These are phyloP conservation scores for Cercospora beticola DNA, from an alignment of 2,329 filamentous ascomycete species.

Conservation along the genomic window DNA sequence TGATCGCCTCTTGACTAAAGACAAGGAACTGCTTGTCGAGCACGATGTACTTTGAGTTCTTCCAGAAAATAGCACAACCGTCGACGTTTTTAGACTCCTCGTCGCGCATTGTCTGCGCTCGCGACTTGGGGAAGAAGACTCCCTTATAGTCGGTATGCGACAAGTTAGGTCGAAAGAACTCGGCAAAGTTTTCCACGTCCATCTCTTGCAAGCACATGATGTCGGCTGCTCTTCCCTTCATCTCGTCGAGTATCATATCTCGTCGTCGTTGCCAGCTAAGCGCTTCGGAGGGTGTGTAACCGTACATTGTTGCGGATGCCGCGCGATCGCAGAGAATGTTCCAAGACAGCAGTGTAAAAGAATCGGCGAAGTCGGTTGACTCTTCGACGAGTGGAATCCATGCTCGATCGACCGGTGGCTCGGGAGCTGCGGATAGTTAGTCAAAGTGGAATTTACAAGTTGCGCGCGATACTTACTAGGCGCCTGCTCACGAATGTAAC, in stretches of 20 bases:
- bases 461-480: slow-evolving; percentile 61
- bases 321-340: slow-evolving; percentile 96
- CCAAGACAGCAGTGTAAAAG: slow-evolving; percentile 84
- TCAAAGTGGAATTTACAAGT: neutral
- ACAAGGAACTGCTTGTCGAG: slow-evolving; percentile 94
- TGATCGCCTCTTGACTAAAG: slow-evolving; percentile 88
- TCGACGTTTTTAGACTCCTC: slow-evolving; percentile 88
- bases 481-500: slow-evolving; percentile 77
- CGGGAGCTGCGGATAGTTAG: slow-evolving; percentile 59
- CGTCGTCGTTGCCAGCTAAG: slow-evolving; percentile 85
- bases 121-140: slow-evolving; percentile 85
- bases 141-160: slow-evolving; percentile 89
- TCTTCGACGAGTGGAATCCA: slow-evolving; percentile 70
- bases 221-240: slow-evolving; percentile 76
- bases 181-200: slow-evolving; percentile 85
- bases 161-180: slow-evolving; percentile 83
- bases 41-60: slow-evolving; percentile 87
- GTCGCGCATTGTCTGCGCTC: slow-evolving; percentile 87
- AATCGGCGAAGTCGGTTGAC: slow-evolving; percentile 53
- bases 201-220: slow-evolving; percentile 93
- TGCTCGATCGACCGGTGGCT: slow-evolving; percentile 72
- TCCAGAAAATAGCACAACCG: slow-evolving; percentile 96
- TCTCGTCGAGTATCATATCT: slow-evolving; percentile 78
- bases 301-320: slow-evolving; percentile 79
- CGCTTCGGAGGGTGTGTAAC: slow-evolving; percentile 81